Evolutionary conservation across 2,329 filamentous ascomycete genomes (phyloP), one percentile per base, ranked within the genome.

Genomic region (Cordyceps militaris): DNA sequence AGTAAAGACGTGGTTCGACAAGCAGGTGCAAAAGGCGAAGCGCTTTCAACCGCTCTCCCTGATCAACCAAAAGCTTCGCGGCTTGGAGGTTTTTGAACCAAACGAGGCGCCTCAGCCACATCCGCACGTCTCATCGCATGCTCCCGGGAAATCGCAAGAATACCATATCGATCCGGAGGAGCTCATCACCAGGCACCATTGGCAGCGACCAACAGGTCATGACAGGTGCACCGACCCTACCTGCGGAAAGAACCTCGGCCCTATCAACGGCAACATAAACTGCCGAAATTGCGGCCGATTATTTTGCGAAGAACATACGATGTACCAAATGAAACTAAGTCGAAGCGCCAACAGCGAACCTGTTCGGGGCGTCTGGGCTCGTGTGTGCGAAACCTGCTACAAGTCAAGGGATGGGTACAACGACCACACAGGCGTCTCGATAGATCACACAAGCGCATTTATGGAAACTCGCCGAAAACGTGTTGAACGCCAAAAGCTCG

Each of bases 321-420:
- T 99, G 92, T 99, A 97, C 69, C 93, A 99, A 75, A 97, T 97
- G 89, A 97, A 95, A 76, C 79, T 99, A 11, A 96, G 92, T 9
- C 81, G 92, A 56, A 88, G 91, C 30, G 94, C 94, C 4, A 82
- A 86, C 59, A 91, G 97, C 72, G 94, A 99, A 62, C 93, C 94
- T 0, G 84, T 94, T 1, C 79, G 93, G 61, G 94, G 94, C 8
- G 83, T 90, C 64, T 99, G 94, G 94, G 96, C 90, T 65, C 78
- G 94, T 53, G 93, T 97, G 2, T 99, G 94, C 69, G 94, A 99
- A 75, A 97, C 94, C n/a, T 99, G 94, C 74, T 99, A 94, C 75
- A 97, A 97, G 75, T 96, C 91, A 53, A 83, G 94, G 66, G 90
- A 92, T 26, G 94, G 94, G 3, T 99, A 99, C 73, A 96, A 95